These are phyloP conservation scores for Beauveria sp. DNA, from an alignment of 2,329 filamentous ascomycete genomes.

Conservation along the genomic window DNA sequence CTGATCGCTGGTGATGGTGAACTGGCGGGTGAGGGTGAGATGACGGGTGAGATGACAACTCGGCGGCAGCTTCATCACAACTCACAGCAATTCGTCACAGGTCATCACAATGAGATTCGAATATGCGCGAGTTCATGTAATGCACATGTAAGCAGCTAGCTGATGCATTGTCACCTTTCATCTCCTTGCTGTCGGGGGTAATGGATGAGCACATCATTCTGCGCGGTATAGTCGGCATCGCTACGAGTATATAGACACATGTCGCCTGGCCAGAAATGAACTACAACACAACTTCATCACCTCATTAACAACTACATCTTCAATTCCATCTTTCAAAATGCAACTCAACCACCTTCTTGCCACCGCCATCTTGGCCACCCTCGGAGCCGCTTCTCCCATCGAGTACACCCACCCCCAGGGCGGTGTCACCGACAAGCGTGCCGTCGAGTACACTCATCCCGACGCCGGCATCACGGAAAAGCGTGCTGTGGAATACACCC, in stretches of 20 bases:
- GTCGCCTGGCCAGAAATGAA: too few relatives aligned
- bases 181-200: too few relatives aligned
- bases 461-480: neutral
- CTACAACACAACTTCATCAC: too few relatives aligned
- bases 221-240: too few relatives aligned
- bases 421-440: neutral
- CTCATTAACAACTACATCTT: too few relatives aligned
- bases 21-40: neutral
- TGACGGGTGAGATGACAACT: conserved; percentile 5
- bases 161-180: too few relatives aligned
- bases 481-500: neutral
- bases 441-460: neutral
- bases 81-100: neutral
- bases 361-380: conserved; percentile 1
- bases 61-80: neutral
- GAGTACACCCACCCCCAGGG: neutral
- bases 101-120: too few relatives aligned
- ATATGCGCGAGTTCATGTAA: too few relatives aligned
- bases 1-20: neutral
- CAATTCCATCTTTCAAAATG: neutral
- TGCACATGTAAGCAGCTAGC: too few relatives aligned
- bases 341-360: neutral
- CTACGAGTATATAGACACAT: too few relatives aligned
- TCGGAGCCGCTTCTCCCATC: neutral
- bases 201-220: too few relatives aligned